Evolutionary conservation across 2,329 filamentous ascomycete genomes (phyloP).

Genomic region (Pseudonectria foliicola): DNA sequence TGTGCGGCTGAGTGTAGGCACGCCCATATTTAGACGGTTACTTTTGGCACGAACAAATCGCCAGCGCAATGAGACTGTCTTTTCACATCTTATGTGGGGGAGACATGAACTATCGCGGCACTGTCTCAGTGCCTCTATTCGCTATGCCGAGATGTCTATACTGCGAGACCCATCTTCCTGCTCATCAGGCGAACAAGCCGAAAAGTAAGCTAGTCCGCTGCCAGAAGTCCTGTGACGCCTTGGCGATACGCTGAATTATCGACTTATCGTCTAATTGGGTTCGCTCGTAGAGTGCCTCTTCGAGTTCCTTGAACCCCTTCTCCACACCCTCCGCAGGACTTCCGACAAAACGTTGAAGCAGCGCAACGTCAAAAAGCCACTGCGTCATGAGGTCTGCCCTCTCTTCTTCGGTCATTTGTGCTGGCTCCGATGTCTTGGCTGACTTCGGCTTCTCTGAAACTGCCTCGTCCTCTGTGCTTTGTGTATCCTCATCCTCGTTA

Average conservation of each 20-base stretch:
- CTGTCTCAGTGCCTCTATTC: too few relatives aligned
- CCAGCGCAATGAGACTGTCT: too few relatives aligned
- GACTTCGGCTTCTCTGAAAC: constrained; percentile 4
- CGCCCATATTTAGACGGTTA: too few relatives aligned
- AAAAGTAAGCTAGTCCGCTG: constrained; percentile 77
- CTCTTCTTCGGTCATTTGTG: constrained; percentile 16
- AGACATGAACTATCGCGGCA: too few relatives aligned
- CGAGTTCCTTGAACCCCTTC: constrained; percentile 36
- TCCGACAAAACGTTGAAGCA: constrained; percentile 42
- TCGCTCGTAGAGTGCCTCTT: constrained; percentile 36
- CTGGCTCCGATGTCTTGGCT: neutral
- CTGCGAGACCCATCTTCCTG: constrained; percentile 3
- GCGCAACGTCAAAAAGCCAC: constrained; percentile 53
- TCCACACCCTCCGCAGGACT: constrained; percentile 14
- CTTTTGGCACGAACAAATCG: too few relatives aligned
- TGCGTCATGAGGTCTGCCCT: constrained; percentile 46
- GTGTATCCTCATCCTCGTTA: constrained; percentile 8
- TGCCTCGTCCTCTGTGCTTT: constrained; percentile 5
- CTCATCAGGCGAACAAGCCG: constrained; percentile 54
- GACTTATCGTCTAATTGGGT: constrained; percentile 43
- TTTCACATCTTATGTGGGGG: too few relatives aligned
- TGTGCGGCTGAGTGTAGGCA: too few relatives aligned
- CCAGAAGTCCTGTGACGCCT: constrained; percentile 69
- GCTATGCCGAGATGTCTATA: too few relatives aligned
- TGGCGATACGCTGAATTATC: constrained; percentile 47